Percentiles rank a stretch among this genome's conserved stretches.
Conservation (phyloP, 208 protist genomes). For the Leishmania tarentolae region DNA sequence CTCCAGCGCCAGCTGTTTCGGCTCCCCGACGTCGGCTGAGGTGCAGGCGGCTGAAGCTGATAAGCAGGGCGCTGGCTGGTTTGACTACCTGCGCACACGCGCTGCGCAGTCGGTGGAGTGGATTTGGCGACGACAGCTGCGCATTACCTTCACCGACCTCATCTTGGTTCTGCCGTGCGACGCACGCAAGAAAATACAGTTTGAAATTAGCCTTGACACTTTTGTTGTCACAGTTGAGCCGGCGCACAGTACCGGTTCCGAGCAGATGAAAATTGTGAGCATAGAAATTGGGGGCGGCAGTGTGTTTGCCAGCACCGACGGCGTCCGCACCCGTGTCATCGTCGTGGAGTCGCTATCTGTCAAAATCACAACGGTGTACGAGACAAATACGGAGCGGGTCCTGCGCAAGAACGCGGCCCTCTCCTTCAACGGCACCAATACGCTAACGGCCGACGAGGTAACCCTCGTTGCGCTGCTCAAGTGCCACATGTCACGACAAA, state of each 20-base stretch:
- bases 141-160: conserved; percentile 49
- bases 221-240: conserved; percentile 57
- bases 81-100: conserved; percentile 47
- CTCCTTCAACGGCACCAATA: conserved; percentile 36
- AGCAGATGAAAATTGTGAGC: conserved; percentile 54
- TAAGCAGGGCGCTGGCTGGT: conserved; percentile 31
- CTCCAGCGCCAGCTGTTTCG: conserved; percentile 17
- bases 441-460: conserved; percentile 43
- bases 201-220: conserved; percentile 41
- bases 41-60: background rate
- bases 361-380: conserved; percentile 58
- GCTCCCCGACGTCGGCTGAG: conserved; percentile 17
- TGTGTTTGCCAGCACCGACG: conserved; percentile 27
- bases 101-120: conserved; percentile 60
- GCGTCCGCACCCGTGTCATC: conserved; percentile 25
- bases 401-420: conserved; percentile 61
- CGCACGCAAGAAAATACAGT: conserved; percentile 33
- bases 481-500: conserved; percentile 55
- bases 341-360: conserved; percentile 38
- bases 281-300: conserved; percentile 28
- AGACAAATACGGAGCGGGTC: conserved; percentile 30
- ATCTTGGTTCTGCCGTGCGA: conserved; percentile 52
- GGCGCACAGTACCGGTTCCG: conserved; percentile 26
- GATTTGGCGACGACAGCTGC: conserved; percentile 66
- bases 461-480: conserved; percentile 47